phyloP scores from a whole-genome alignment of 1,139 yeast genomes.

The Petasospora fabianii region DNA sequence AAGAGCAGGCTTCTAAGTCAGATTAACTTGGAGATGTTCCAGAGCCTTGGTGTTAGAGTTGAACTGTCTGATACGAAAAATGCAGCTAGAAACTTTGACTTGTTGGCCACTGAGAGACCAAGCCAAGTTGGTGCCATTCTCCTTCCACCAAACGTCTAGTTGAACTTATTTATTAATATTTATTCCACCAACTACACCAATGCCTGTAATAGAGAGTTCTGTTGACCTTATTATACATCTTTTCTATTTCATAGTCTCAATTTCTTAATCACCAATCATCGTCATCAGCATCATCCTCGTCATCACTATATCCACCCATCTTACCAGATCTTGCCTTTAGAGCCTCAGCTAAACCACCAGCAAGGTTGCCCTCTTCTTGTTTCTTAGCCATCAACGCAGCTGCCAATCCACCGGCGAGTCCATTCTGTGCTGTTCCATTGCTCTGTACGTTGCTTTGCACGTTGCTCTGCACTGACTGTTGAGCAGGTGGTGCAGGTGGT shows the following conservation, averaged over 20 bases:
- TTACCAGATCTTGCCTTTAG: conserved; percentile 80
- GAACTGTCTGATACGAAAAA: conserved; percentile 65
- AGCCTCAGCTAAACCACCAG: conserved; percentile 89
- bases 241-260: too few relatives aligned
- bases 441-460: too few relatives aligned
- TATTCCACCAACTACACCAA: not conserved
- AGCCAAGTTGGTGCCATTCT: conserved; percentile 18
- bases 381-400: conserved; percentile 69
- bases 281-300: conserved; percentile 62
- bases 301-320: conserved; percentile 68
- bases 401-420: conserved; percentile 64
- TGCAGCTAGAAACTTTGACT: conserved; percentile 70
- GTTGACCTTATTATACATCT: too few relatives aligned
- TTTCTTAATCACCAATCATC: conserved; percentile 21
- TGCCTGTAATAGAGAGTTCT: not conserved
- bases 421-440: conserved; percentile 22
- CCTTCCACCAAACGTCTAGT: conserved; percentile 13
- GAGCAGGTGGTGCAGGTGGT: conserved; percentile 25
- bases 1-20: conserved; percentile 61
- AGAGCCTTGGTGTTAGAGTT: conserved; percentile 59
- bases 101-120: conserved; percentile 79
- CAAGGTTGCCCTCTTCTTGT: conserved; percentile 56
- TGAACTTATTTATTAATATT: conserved; percentile 3
- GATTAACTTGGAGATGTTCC: conserved; percentile 45
- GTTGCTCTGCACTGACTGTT: too few relatives aligned